A percentile compares a stretch with the other conserved stretches of the same genome.
phyloP scores from a whole-genome alignment of 1,139 yeast genomes.

The Sugiyamaella pinicola region DNA sequence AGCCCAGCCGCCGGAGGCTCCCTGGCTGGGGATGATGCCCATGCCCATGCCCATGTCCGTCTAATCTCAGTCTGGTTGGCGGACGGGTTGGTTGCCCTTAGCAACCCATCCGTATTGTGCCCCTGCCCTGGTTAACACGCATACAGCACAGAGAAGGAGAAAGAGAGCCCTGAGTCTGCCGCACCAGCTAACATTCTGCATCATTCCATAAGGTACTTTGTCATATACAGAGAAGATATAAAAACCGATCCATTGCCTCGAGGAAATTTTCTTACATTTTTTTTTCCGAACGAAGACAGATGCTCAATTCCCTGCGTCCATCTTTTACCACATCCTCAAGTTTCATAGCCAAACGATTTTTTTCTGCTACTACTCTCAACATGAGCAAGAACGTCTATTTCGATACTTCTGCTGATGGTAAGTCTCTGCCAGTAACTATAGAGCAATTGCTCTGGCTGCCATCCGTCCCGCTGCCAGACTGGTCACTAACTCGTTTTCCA shows the following conservation, averaged over 20 bases:
- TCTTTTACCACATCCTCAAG: conserved; percentile 9
- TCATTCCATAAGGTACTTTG: conserved; percentile 4
- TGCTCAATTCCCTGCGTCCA: conserved; percentile 24
- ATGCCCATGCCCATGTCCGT: too few relatives aligned
- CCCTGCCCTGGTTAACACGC: background rate
- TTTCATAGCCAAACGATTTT: conserved; percentile 24
- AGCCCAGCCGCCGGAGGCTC: too few relatives aligned
- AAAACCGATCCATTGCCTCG: conserved; percentile 6
- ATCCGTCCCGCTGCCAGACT: background rate
- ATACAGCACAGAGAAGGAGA: background rate
- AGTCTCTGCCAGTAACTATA: conserved; percentile 32
- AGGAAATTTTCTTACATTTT: conserved; percentile 12
- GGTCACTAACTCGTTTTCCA: conserved; percentile 24
- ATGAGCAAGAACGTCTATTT: conserved; percentile 63
- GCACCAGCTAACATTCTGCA: conserved; percentile 13
- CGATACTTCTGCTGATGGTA: conserved; percentile 72
- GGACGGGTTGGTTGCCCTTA: too few relatives aligned
- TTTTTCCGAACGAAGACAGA: conserved; percentile 13
- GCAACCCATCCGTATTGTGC: too few relatives aligned
- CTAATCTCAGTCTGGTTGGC: too few relatives aligned
- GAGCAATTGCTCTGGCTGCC: background rate
- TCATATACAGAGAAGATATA: conserved; percentile 3
- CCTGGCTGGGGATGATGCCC: too few relatives aligned
- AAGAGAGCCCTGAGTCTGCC: conserved; percentile 6
- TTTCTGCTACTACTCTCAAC: conserved; percentile 29